Conservation (phyloP, 2,329 filamentous ascomycete genomes). For the Microdochium trichocladiopsis region DNA sequence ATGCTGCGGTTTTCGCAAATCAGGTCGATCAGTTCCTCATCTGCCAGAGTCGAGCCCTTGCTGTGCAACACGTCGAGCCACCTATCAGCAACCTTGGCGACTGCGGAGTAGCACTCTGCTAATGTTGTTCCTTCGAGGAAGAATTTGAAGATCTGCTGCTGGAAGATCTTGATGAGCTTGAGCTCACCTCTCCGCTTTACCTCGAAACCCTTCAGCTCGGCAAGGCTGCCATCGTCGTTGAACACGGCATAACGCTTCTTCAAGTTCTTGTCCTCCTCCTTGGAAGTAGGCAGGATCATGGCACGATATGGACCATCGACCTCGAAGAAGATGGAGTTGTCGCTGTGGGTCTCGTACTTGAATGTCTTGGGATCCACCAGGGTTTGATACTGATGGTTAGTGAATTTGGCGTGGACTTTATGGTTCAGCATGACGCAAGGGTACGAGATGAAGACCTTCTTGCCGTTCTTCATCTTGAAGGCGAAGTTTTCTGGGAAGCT, state of each 20-base stretch:
- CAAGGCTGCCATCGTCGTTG: slow-evolving; percentile 93
- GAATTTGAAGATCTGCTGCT: slow-evolving; percentile 99
- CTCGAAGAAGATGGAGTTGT: slow-evolving; percentile 99
- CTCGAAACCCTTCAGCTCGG: slow-evolving; percentile 95
- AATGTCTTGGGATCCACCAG: slow-evolving; percentile 71
- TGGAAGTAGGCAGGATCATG: slow-evolving; percentile 95
- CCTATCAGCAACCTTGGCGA: slow-evolving; percentile 89
- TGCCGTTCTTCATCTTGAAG: slow-evolving; percentile 91
- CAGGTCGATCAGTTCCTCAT: slow-evolving; percentile 97
- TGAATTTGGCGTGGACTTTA: slow-evolving; percentile 88
- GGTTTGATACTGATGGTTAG: slow-evolving; percentile 95
- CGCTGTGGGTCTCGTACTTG: slow-evolving; percentile 93
- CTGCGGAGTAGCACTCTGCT: slow-evolving; percentile 80
- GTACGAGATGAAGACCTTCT: slow-evolving; percentile 94
- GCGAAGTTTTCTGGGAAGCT: slow-evolving; percentile 95
- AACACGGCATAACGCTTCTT: slow-evolving; percentile 99
- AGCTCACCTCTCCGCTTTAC: slow-evolving; percentile 95
- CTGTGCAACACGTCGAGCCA: slow-evolving; percentile 94
- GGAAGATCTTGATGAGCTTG: slow-evolving; percentile 99
- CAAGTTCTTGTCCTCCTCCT: slow-evolving; percentile 98
- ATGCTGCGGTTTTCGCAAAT: slow-evolving; percentile 99
- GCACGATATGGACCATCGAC: slow-evolving; percentile 96
- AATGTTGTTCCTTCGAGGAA: slow-evolving; percentile 89
- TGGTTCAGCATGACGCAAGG: slow-evolving; percentile 99
- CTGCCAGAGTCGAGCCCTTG: slow-evolving; percentile 81